These are phyloP conservation scores for Podospora tetraspora DNA, from an alignment of 495 filamentous ascomycete species.

Conservation along the genomic window DNA sequence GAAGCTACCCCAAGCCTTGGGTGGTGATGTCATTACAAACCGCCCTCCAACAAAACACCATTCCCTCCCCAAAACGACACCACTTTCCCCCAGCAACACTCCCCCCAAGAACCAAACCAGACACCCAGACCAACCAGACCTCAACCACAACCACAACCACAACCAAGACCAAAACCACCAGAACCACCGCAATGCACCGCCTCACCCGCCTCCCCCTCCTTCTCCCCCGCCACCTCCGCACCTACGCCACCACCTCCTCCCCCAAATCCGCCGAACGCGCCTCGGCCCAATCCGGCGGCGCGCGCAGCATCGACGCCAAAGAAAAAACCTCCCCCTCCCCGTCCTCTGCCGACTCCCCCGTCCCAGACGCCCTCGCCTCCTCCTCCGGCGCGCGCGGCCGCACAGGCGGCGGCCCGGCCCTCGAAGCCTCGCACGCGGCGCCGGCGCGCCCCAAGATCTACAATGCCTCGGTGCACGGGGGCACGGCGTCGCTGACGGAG, in stretches of 20 bases:
- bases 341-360: too few species aligned
- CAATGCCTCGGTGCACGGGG: constrained; percentile 34
- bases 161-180: neutral
- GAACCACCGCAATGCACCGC: neutral
- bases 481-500: constrained; percentile 32
- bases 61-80: too few species aligned
- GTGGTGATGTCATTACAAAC: too few species aligned
- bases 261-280: constrained; percentile 36
- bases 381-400: constrained; percentile 30
- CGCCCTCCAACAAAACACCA: too few species aligned
- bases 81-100: too few species aligned
- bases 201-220: neutral
- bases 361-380: constrained; percentile 23
- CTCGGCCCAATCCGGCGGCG: constrained; percentile 40
- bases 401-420: constrained; percentile 36
- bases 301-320: constrained; percentile 41
- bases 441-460: constrained; percentile 43
- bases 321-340: neutral
- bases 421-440: constrained; percentile 36
- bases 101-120: neutral
- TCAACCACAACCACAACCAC: neutral
- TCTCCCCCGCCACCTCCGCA: neutral
- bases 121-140: neutral
- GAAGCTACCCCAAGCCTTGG: too few species aligned
- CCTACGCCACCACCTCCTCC: constrained; percentile 10